Evolutionary conservation across 306 rosid genomes (phyloP), one percentile per base, ranked within the genome.

Genomic region (Oemleria cerasiformis): DNA sequence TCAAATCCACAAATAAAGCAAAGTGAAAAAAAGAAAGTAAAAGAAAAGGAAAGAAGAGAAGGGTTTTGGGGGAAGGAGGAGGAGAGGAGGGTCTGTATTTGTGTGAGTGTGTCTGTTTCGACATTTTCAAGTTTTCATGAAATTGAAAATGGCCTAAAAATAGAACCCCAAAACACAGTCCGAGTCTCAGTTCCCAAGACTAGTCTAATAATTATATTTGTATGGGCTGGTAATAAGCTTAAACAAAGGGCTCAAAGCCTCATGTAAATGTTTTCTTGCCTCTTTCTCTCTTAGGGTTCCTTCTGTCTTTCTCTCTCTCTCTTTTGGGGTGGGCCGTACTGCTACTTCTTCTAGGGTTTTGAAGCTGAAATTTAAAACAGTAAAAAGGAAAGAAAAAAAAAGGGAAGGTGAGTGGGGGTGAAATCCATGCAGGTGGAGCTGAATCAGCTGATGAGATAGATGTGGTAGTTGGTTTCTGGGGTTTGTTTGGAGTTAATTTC

Each of bases 301-400:
- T 44, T 17, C 40, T 38, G 30, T 51, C 13, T 7, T 45, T 17
- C 5, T 11, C 40, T 9, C 30, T n/a, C 19, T 50, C 34, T 66
- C 15, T 50, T 8, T 34, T 34, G 40, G 59, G 34, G 45, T 55
- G 38, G 47, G 23, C 42, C 10, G 54, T 65, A 12, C 23, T 55
- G 64, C 48, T 69, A 11, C 64, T 59, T 3, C 78, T 69, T 79
- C 82, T 87, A 84, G 88, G 89, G 87, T 83, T 87, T 81, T 69
- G 82, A 77, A 72, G 71, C 80, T 76, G 63, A 66, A 72, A 50
- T 25, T 25, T 10, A 45, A 8, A 20, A 44, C 16, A 21, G 42
- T 30, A 6, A 12, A 50, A 19, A 12, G 41, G 8, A 19, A 30
- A 36, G 47, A 44, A 58, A 14, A 39, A 10, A 6, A 8, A 11